Evolutionary conservation across 495 filamentous ascomycete species (phyloP).

Genomic region (Aspergillus mulundensis): DNA sequence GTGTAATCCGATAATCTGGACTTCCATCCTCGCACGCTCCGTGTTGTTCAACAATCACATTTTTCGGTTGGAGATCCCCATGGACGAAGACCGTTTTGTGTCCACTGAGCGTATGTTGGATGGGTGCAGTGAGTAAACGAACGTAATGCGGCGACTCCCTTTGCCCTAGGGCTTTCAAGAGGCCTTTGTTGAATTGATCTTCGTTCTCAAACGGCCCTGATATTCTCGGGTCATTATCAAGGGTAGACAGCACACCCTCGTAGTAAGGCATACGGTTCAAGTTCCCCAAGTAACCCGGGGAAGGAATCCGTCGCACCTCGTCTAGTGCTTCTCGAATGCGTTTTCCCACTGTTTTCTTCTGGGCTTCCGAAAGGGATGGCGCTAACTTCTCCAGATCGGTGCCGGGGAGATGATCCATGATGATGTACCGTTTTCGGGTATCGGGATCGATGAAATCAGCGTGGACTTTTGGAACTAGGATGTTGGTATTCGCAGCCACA

Average conservation of each 20-base stretch:
- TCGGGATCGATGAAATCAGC: slow-evolving; percentile 18
- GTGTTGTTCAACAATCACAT: slow-evolving; percentile 25
- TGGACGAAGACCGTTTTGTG: slow-evolving; percentile 26
- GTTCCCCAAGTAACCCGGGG: slow-evolving; percentile 3
- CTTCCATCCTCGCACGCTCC: slow-evolving; percentile 15
- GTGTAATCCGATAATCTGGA: slow-evolving; percentile 23
- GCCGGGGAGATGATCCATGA: slow-evolving; percentile 22
- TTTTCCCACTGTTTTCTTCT: slow-evolving; percentile 13
- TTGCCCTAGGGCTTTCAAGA: slow-evolving; percentile 10
- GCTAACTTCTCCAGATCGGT: slow-evolving; percentile 12
- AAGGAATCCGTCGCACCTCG: background rate
- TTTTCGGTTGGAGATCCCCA: slow-evolving; percentile 31
- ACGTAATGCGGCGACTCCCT: slow-evolving; percentile 15
- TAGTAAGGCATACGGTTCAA: slow-evolving; percentile 9
- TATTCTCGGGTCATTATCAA: slow-evolving; percentile 7
- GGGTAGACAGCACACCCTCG: slow-evolving; percentile 11
- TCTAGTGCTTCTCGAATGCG: slow-evolving; percentile 17
- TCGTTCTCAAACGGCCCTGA: slow-evolving; percentile 15
- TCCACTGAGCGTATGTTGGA: slow-evolving; percentile 18
- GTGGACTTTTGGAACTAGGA: slow-evolving; percentile 20
- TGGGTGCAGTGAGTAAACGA: slow-evolving; percentile 15
- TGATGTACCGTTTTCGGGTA: slow-evolving; percentile 18
- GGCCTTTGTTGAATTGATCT: slow-evolving; percentile 10
- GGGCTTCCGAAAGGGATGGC: slow-evolving; percentile 2
- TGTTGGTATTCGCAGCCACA: slow-evolving; percentile 18